phyloP scores from a whole-genome alignment of 1,139 yeast genomes.

The Taphrina sp. region DNA sequence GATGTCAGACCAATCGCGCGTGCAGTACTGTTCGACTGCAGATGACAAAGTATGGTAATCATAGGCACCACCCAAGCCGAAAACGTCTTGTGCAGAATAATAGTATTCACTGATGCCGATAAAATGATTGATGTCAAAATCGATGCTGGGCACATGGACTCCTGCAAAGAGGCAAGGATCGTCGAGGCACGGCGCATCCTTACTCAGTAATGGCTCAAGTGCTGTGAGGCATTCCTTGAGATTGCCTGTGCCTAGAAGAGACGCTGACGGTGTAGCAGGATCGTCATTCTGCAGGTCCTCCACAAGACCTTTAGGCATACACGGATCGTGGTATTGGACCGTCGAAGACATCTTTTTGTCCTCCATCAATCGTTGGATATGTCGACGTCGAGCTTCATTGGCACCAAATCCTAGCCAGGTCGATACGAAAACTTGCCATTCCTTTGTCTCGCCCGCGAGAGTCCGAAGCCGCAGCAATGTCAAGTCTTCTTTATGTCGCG shows the following conservation, averaged over 20 bases:
- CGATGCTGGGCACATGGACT: conserved; percentile 63
- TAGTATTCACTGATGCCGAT: conserved; percentile 82
- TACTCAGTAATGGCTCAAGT: conserved; percentile 56
- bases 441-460: conserved; percentile 45
- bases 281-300: conserved; percentile 36
- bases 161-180: conserved; percentile 48
- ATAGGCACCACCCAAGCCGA: conserved; percentile 46
- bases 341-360: conserved; percentile 11
- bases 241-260: conserved; percentile 57
- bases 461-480: conserved; percentile 54
- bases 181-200: conserved; percentile 47
- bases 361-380: conserved; percentile 43
- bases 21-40: conserved; percentile 53
- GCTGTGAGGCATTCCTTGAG: conserved; percentile 55
- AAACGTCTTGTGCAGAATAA: conserved; percentile 61
- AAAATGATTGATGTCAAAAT: conserved; percentile 64
- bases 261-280: conserved; percentile 14
- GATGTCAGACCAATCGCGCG: conserved; percentile 50
- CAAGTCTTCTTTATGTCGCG: conserved; percentile 57
- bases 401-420: conserved; percentile 78
- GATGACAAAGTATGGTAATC: conserved; percentile 48
- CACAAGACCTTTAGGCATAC: conserved; percentile 53
- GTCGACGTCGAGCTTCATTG: conserved; percentile 61
- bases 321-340: conserved; percentile 53
- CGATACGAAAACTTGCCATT: conserved; percentile 62